phyloP scores from a whole-genome alignment of 257 asterid genomes.

The Solanum chaucha region DNA sequence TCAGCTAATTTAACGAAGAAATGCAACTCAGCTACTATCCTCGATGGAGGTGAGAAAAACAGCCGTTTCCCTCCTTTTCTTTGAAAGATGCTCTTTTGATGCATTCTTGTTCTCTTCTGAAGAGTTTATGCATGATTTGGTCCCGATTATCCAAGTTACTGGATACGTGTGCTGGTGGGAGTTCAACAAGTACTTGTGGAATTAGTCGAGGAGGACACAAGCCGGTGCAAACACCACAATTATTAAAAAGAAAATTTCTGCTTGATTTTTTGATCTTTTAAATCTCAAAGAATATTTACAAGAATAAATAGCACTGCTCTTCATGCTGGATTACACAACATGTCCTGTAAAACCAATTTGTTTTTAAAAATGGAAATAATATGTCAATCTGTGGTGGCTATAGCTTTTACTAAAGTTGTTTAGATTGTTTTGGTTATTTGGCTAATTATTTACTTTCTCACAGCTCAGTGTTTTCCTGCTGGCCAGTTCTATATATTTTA shows the following conservation, averaged over 20 bases:
- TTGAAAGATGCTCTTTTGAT: neutral
- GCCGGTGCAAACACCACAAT: neutral
- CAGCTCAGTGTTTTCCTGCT: neutral
- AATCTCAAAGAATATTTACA: neutral
- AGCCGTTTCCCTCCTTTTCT: neutral
- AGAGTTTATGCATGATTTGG: neutral
- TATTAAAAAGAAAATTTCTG: neutral
- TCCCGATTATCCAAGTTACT: neutral
- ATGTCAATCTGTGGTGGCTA: neutral
- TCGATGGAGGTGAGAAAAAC: slow-evolving; percentile 53
- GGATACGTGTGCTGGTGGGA: neutral
- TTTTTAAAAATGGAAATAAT: neutral
- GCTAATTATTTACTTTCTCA: neutral
- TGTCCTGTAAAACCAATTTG: neutral
- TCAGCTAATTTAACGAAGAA: slow-evolving; percentile 61
- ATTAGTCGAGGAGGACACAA: neutral
- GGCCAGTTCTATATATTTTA: neutral
- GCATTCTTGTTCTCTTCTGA: neutral
- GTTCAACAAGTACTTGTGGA: neutral
- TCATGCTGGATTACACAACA: neutral
- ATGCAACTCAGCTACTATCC: slow-evolving; percentile 39
- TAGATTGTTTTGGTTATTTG: neutral
- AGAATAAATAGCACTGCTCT: neutral
- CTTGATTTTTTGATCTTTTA: neutral
- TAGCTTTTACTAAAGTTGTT: neutral